Conservation (phyloP, 805 yeast genomes). For the Yarrowia bubula region DNA sequence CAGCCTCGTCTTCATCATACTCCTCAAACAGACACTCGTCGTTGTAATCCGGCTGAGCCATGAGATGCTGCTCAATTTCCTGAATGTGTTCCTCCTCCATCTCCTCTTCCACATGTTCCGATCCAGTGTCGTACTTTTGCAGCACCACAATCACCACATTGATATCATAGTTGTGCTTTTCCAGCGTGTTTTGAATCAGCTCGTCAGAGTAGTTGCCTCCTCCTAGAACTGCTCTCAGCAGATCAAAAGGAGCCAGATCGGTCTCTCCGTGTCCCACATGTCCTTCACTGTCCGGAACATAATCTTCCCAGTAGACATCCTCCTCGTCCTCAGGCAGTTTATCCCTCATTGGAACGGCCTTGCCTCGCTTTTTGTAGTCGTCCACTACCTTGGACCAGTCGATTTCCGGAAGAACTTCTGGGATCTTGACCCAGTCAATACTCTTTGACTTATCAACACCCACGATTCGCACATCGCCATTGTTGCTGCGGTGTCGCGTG, state of each 20-base stretch:
- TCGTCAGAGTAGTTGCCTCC: constrained; percentile 36
- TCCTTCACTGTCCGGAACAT: constrained; percentile 14
- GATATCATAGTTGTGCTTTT: constrained; percentile 42
- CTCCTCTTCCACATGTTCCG: constrained; percentile 28
- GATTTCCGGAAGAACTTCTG: constrained; percentile 30
- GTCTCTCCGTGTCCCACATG: constrained; percentile 13
- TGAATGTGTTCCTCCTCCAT: background rate
- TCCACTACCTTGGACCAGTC: constrained; percentile 25
- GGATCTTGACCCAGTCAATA: constrained; percentile 13
- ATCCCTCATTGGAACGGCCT: constrained; percentile 1
- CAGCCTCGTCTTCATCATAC: constrained; percentile 9
- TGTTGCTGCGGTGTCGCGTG: constrained; percentile 2
- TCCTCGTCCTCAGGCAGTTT: constrained; percentile 18
- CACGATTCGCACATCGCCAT: constrained; percentile 7
- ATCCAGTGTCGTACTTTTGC: constrained; percentile 1
- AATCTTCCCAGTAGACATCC: constrained; percentile 27
- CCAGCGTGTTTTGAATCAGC: constrained; percentile 42
- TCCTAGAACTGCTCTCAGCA: constrained; percentile 41
- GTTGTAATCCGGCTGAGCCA: background rate
- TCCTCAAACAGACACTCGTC: constrained; percentile 1
- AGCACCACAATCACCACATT: constrained; percentile 25
- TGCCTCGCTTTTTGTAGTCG: constrained; percentile 9
- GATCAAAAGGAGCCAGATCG: constrained; percentile 41
- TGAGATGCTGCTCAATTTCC: background rate
- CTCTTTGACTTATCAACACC: constrained; percentile 24